Evolutionary conservation across 345 rosid species (phyloP).

Genomic region (Alliaria petiolata): DNA sequence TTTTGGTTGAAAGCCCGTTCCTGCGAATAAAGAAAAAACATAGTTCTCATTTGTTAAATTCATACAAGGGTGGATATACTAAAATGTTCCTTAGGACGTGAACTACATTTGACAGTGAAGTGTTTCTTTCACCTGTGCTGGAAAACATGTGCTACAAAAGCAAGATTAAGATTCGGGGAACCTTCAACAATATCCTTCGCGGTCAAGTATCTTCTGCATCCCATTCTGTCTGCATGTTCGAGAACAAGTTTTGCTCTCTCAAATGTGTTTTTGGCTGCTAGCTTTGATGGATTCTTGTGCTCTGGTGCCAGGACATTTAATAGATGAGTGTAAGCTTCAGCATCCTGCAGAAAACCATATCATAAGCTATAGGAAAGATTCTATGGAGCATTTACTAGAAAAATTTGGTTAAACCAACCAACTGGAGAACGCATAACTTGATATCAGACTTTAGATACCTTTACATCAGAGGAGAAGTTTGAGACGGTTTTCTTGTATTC

Average conservation of each 20-base stretch:
- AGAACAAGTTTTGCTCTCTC: constrained; percentile 83
- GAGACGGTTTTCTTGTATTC: constrained; percentile 72
- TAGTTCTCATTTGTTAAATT: constrained; percentile 9
- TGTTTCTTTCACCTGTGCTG: constrained; percentile 74
- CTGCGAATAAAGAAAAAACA: constrained; percentile 36
- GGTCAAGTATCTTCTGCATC: constrained; percentile 93
- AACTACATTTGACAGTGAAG: not conserved
- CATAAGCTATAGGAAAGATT: not conserved
- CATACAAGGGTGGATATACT: not conserved
- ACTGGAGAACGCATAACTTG: not conserved
- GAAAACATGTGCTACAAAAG: constrained; percentile 96
- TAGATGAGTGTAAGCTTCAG: constrained; percentile 93
- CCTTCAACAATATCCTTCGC: constrained; percentile 95
- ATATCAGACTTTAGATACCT: constrained; percentile 41
- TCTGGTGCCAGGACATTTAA: constrained; percentile 92
- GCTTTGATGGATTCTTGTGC: constrained; percentile 58
- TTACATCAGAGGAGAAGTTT: constrained; percentile 93
- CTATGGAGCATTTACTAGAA: not conserved
- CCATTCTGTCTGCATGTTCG: constrained; percentile 98
- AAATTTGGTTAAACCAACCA: not conserved
- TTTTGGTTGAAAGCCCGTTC: constrained; percentile 86
- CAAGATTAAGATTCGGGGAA: constrained; percentile 95
- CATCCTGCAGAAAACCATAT: constrained; percentile 62
- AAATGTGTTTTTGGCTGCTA: constrained; percentile 48
- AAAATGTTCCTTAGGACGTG: not conserved